Evolutionary conservation across 192 early-diverging fungal species (phyloP), one percentile per base, ranked within the genome.

Genomic region (Backusella mclennaniae): DNA sequence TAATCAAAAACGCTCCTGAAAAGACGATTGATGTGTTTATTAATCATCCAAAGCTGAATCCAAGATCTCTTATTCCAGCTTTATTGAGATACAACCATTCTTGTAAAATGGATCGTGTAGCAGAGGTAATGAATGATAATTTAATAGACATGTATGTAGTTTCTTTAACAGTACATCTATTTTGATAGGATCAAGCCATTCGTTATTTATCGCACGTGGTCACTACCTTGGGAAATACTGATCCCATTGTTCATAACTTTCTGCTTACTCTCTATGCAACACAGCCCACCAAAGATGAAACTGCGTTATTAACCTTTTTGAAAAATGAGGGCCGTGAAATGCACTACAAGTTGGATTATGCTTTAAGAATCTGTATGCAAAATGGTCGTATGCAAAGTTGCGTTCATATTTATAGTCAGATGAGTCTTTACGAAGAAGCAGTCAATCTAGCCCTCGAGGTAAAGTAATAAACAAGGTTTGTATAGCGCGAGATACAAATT

Each of bases 201-300:
- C 84, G 95, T 35, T 99, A 98, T 73, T 80, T 99, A 76, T 89
- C 91, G 8, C 93, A 94, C 80, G 92, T 94, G 23, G 94, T 93
- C 8, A 84, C 91, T 14, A 87, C 88, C 70, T 86, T 93, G n/a
- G 87, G 84, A 31, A 96, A 95, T 71, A 90, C 91, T 4, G 97
- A 99, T 79, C 84, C 92, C 0, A 90, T 93, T 0, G 92, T 99
- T 67, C 96, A 99, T 86, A 99, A 99, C 83, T 98, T 93, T 79
- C 87, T 98, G 29, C 82, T 99, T 33, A 90, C 89, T 8, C 74
- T 96, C 3, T 95, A 93, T 76, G 91, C 92, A 0, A 88, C 86
- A 11, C 88, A 91, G 71, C 81, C 90, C 0, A 89, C 87, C 38
- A 83, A 83, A 26, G 89, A 93, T 76, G 93, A 95, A 78, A 80